Evolutionary conservation across 208 protist species (phyloP), one percentile per base, ranked within the genome.

Genomic region (Strigomonas culicis): DNA sequence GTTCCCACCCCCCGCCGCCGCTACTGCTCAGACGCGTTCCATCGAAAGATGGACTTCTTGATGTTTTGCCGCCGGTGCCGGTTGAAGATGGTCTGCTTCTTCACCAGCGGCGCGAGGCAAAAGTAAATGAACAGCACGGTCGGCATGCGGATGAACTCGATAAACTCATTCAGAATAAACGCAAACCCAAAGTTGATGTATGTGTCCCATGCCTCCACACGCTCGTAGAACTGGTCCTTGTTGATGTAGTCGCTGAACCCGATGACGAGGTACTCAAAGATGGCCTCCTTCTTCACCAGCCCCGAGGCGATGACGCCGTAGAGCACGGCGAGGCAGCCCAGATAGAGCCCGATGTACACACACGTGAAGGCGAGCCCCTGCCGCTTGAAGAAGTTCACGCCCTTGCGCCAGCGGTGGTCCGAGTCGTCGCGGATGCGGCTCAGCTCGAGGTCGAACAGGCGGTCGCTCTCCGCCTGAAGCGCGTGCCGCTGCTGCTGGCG

Each of bases 131-230:
- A 82, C 41, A 92, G 80, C 52, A 90, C 79, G 15, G 88, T n/a
- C 4, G 89, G 85, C 25, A 95, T 75, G 27, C 89, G 89, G 22
- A 91, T 21, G 11, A 92, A 32, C 75, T 95, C 85, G 1, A 92
- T 52, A 62, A 86, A 76, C 52, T 95, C 89, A 60, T 95, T 95
- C 24, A 95, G 75, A 0, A 95, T 78, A 76, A 95, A 93, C 2
- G 86, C 89, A 81, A 93, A 95, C n/a, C 86, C 89, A 47, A 95
- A 74, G 68, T 95, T 84, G 3, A 90, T 72, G 63, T 92, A 93
- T 36, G 77, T 88, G 44, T 88, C 89, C 81, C 81, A 95, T 44
- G 84, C 79, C 74, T 88, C 86, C 0, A 95, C 66, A 19, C 84
- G 74, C 47, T 64, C 67, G 50, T 88, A 93, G 61, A 95, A 93